These are phyloP conservation scores for Backusella mclennaniae DNA, from an alignment of 192 early-diverging fungal genomes.

Conservation along the genomic window DNA sequence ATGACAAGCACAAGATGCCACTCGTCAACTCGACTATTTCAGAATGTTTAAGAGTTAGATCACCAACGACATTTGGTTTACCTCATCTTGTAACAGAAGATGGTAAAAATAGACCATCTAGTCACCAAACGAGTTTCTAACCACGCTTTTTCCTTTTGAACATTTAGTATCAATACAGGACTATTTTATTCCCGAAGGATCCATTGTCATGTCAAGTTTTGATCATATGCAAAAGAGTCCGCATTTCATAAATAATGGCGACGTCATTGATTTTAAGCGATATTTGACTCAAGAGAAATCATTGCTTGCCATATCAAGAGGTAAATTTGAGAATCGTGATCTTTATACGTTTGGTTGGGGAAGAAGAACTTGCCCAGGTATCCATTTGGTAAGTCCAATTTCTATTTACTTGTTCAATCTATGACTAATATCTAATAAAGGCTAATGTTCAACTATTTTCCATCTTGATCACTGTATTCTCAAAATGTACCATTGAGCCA, in stretches of 20 bases:
- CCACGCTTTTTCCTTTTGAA: background rate
- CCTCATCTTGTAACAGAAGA: constrained; percentile 5
- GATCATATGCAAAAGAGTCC: background rate
- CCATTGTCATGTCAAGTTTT: background rate
- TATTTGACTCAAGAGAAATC: background rate
- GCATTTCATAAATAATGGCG: background rate
- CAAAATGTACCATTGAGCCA: background rate
- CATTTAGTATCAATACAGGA: background rate
- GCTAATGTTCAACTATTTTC: background rate
- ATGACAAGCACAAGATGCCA: background rate
- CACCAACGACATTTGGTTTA: background rate
- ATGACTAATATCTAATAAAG: background rate
- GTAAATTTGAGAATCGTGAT: background rate
- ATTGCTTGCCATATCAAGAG: background rate
- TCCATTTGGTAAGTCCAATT: background rate
- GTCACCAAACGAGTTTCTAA: too few species aligned
- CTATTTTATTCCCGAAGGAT: background rate
- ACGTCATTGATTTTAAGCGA: background rate
- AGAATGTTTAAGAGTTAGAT: background rate
- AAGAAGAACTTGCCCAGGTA: background rate
- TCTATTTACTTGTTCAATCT: background rate
- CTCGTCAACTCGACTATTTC: background rate
- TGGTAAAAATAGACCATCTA: background rate
- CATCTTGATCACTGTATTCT: background rate
- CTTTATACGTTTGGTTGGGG: background rate